A percentile compares a stretch with the other conserved stretches of the same genome.
These are phyloP conservation scores for Rhizomucor pusillus DNA, from an alignment of 371 early-diverging fungal species.

Conservation along the genomic window DNA sequence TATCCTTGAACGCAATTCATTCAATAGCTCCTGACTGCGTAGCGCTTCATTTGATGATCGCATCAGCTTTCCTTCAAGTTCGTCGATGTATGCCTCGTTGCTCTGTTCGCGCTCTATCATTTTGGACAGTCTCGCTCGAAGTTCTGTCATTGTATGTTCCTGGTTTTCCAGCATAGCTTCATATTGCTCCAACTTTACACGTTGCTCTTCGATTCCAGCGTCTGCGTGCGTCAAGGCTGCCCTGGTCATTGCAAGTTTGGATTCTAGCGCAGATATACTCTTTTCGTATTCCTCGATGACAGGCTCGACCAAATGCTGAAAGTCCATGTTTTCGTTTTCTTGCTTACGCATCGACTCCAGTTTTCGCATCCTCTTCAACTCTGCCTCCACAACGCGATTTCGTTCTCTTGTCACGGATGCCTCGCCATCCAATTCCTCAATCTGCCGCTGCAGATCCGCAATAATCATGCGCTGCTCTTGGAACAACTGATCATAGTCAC, in stretches of 20 bases:
- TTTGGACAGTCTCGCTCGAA: conserved; percentile 24
- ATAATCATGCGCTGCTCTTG: conserved; percentile 37
- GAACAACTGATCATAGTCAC: conserved; percentile 17
- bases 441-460: conserved; percentile 43
- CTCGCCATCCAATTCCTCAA: conserved; percentile 44
- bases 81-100: conserved; percentile 40
- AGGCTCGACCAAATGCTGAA: conserved; percentile 67
- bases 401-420: conserved; percentile 36
- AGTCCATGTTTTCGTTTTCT: conserved; percentile 26
- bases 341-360: conserved; percentile 16
- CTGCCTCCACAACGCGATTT: conserved; percentile 37
- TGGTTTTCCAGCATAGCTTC: conserved; percentile 34
- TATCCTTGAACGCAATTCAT: conserved; percentile 34
- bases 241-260: conserved; percentile 52
- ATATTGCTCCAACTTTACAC: conserved; percentile 33
- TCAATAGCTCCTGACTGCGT: conserved; percentile 38
- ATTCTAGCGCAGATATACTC: conserved; percentile 55
- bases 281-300: conserved; percentile 73
- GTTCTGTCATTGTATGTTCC: conserved; percentile 31
- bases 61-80: conserved; percentile 44
- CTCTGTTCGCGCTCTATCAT: conserved; percentile 34
- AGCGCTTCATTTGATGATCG: conserved; percentile 33
- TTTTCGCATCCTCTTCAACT: conserved; percentile 27
- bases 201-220: conserved; percentile 50
- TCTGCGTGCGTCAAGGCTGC: conserved; percentile 55